Conservation (phyloP, 176 grass and related monocot genomes). For the Carex pumila region DNA sequence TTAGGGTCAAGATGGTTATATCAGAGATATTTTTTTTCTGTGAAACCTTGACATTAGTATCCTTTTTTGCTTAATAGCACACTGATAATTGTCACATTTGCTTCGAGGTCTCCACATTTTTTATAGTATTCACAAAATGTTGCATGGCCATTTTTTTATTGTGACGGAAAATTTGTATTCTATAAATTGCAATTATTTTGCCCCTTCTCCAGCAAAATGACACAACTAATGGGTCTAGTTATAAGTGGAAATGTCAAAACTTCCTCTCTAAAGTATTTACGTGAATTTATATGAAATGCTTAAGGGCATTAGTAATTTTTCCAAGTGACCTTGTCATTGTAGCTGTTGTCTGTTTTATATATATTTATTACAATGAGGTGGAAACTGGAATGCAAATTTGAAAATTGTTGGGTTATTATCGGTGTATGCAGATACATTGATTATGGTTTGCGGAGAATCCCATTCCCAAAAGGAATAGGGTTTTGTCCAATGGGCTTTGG, state of each 20-base stretch:
- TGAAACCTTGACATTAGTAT: background rate
- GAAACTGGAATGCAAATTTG: background rate
- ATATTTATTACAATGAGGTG: background rate
- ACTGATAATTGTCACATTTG: background rate
- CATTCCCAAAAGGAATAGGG: background rate
- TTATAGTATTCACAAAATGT: background rate
- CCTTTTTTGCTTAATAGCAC: background rate
- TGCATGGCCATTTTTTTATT: background rate
- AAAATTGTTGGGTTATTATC: background rate
- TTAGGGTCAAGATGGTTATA: background rate
- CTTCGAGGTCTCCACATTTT: background rate
- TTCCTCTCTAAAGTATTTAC: background rate
- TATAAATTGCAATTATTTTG: background rate
- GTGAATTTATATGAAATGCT: background rate
- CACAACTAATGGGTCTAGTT: background rate
- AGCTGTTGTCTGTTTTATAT: background rate
- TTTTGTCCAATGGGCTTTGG: too few relatives aligned
- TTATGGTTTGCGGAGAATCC: background rate
- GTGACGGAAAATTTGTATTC: background rate
- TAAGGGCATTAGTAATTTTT: background rate
- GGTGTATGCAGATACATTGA: background rate
- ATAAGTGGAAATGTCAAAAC: background rate
- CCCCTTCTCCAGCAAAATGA: background rate
- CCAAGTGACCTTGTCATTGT: background rate
- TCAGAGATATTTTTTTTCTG: background rate